These are phyloP conservation scores for Lodderomyces oxycetoniae DNA, from an alignment of 1,139 yeast genomes.

Conservation along the genomic window DNA sequence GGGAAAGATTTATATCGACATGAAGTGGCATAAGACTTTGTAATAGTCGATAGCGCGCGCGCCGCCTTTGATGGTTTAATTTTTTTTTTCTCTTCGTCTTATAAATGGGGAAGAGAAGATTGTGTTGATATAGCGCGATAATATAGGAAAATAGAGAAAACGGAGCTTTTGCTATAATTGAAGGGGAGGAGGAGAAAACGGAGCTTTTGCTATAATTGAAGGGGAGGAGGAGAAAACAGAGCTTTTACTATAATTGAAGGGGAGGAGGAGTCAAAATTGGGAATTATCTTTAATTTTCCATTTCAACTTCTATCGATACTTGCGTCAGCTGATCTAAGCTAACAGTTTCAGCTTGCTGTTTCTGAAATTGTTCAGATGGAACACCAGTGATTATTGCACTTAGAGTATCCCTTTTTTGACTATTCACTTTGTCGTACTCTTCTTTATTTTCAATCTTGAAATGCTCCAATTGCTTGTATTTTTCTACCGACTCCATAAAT, in stretches of 20 bases:
- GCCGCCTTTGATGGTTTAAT: neutral
- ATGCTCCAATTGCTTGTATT: conserved; percentile 41
- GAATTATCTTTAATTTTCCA: conserved; percentile 20
- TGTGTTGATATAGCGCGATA: too few species aligned
- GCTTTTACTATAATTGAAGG: too few species aligned
- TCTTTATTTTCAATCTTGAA: conserved; percentile 36
- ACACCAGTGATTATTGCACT: conserved; percentile 39
- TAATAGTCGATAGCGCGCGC: too few species aligned
- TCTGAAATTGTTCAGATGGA: conserved; percentile 21
- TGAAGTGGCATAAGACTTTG: neutral
- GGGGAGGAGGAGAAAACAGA: too few species aligned
- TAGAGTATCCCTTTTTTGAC: conserved; percentile 38
- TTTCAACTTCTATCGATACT: conserved; percentile 14
- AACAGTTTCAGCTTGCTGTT: conserved; percentile 9
- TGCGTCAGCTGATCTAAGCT: neutral
- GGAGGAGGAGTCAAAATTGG: too few species aligned
- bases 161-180: too few species aligned
- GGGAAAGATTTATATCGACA: neutral
- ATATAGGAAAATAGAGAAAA: too few species aligned
- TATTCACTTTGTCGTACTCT: conserved; percentile 31
- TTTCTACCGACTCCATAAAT: conserved; percentile 59
- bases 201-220: too few species aligned
- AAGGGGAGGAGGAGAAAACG: too few species aligned
- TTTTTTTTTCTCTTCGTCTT: too few species aligned
- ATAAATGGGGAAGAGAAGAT: too few species aligned